Base-by-base conservation (phyloP, 352 stramenopile genomes). In the Globisporangium uncinulatum region DNA sequence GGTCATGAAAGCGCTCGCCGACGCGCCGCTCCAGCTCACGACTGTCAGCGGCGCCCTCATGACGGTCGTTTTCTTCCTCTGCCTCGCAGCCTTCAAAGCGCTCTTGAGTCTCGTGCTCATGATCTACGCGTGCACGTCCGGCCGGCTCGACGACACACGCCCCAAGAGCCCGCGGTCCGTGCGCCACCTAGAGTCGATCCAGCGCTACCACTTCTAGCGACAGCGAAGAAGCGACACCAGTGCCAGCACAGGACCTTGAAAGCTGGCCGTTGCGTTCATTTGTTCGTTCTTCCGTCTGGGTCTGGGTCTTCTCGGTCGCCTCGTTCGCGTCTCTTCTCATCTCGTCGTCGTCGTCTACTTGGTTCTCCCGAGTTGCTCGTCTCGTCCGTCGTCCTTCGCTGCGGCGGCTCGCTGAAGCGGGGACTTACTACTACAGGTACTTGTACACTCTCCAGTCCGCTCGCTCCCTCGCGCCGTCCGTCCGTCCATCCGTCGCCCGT, bases 401-500 rank as follows among this genome's bases (percentile, higher is more conserved):
- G 24, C 14, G 46, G 42, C 42, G 42, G 42, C 15, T 47, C 42
- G 42, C 42, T 47, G 48, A 44, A 39, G 59, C 61, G 64, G 57
- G 58, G 74, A 73, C 70, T 84, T 87, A 87, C 64, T 87, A 66
- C 61, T 87, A 87, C 76, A 85, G 66, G 78, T 83, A 82, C 65
- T 83, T 76, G 70, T 72, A 73, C 59, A 71, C 64, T 44, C 59
- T 29, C 57, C 57, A 53, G 56, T 69, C 59, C 58, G 54, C 56
- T 62, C 45, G 54, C 62, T 65, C 70, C 63, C 53, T 65, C 63
- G 52, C 58, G 24, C 24, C 24, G 24, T 29, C 24, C 24, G 24
- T 29, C 66, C 55, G 54, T 56, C 56, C 65, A 51, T 39, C 69
- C 61, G 42, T 66, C 54, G 54, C 65, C 17, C 54, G 36, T 56